phyloP scores from a whole-genome alignment of 768 basidiomycete genomes.

The Lactarius indigo region DNA sequence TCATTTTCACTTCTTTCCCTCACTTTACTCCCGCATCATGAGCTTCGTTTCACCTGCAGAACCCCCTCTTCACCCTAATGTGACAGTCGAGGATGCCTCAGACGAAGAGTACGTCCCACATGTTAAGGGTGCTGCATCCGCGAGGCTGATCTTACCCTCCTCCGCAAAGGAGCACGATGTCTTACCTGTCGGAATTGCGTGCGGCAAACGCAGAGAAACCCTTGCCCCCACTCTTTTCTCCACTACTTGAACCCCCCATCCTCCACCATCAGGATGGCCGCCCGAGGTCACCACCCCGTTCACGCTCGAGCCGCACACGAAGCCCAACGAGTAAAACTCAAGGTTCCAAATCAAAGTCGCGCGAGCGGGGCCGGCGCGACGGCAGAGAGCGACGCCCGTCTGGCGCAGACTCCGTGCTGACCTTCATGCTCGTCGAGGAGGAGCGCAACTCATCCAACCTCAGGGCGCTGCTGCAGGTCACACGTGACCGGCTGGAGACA shows the following conservation, averaged over 20 bases:
- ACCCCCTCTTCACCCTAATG: slow-evolving; percentile 12
- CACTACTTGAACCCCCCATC: slow-evolving; percentile 4
- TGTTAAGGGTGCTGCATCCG: not conserved
- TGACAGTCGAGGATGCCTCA: slow-evolving; percentile 22
- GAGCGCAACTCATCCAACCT: slow-evolving; percentile 27
- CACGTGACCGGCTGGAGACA: slow-evolving; percentile 21
- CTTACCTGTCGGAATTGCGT: slow-evolving; percentile 15
- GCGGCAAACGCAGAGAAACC: not conserved
- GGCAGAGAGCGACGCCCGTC: slow-evolving; percentile 15
- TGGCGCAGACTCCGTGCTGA: slow-evolving; percentile 23
- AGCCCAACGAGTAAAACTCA: slow-evolving; percentile 20
- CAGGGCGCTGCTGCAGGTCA: slow-evolving; percentile 23
- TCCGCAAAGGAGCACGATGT: slow-evolving; percentile 14
- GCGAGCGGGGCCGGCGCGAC: slow-evolving; percentile 16
- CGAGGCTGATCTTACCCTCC: slow-evolving; percentile 2
- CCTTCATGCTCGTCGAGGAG: slow-evolving; percentile 26
- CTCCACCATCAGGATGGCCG: not conserved
- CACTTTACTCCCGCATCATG: not conserved
- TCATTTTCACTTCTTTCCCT: not conserved
- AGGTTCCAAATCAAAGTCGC: slow-evolving; percentile 18
- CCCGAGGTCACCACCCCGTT: not conserved
- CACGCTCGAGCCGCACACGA: slow-evolving; percentile 7
- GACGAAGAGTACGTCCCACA: slow-evolving; percentile 22
- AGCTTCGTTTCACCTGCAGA: slow-evolving; percentile 11
- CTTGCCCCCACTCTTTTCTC: slow-evolving; percentile 6